A percentile compares a stretch with the other conserved stretches of the same genome.
phyloP scores from a whole-genome alignment of 2,329 filamentous ascomycete genomes.

The Hirsutella thompsonii region DNA sequence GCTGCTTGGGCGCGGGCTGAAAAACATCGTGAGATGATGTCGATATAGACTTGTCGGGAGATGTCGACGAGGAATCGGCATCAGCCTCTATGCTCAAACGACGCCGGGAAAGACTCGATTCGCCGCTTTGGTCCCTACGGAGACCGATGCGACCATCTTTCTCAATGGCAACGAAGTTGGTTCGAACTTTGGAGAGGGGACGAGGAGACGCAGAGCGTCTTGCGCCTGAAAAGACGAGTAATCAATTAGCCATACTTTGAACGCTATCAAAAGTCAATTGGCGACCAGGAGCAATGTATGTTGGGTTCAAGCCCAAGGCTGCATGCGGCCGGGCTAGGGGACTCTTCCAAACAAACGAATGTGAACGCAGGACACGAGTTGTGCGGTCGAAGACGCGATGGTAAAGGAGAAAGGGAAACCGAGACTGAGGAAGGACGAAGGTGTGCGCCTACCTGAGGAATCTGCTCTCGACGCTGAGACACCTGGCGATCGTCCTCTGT shows the following conservation, averaged over 20 bases:
- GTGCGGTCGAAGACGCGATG: neutral
- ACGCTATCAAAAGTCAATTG: neutral
- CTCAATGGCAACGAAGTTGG: constrained; percentile 63
- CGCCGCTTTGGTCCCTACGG: constrained; percentile 24
- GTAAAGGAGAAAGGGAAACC: constrained; percentile 1
- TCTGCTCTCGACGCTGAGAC: constrained; percentile 19
- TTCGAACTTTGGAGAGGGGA: constrained; percentile 62
- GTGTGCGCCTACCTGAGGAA: constrained; percentile 10
- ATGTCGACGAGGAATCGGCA: constrained; percentile 17
- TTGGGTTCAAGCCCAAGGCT: too few relatives aligned
- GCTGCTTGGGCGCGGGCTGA: constrained; percentile 9
- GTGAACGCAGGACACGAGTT: too few relatives aligned
- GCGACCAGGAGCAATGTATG: too few relatives aligned
- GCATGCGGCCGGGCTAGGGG: too few relatives aligned
- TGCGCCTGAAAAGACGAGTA: constrained; percentile 12
- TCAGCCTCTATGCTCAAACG: constrained; percentile 22
- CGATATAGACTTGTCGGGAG: constrained; percentile 22
- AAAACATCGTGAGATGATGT: constrained; percentile 12
- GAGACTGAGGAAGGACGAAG: constrained; percentile 1
- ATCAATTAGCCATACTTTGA: constrained; percentile 8
- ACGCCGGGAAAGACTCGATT: constrained; percentile 23
- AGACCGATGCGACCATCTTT: constrained; percentile 46
- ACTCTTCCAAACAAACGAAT: too few relatives aligned
- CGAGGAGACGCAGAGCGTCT: constrained; percentile 39
- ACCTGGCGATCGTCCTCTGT: constrained; percentile 57